Evolutionary conservation across 2,329 filamentous ascomycete genomes (phyloP).

Genomic region (Apiospora pterosperma): DNA sequence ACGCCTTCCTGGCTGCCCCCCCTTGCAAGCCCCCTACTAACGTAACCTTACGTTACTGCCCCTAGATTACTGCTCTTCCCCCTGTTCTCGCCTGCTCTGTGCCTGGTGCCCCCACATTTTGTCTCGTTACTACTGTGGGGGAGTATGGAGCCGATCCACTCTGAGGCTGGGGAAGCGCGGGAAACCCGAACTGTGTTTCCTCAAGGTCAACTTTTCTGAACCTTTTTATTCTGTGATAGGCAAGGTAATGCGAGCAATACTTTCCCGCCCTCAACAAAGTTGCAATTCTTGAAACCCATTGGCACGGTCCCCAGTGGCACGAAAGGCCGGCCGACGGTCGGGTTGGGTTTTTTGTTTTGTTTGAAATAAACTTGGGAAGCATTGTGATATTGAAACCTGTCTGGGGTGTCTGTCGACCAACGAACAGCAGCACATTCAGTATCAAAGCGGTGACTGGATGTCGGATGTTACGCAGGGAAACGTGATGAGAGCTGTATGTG

Average conservation of each 20-base stretch:
- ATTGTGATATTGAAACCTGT: conserved; percentile 1
- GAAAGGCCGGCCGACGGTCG: neutral
- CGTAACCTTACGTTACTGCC: neutral
- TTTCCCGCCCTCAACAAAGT: no score
- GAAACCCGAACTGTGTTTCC: neutral
- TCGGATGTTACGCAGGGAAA: neutral
- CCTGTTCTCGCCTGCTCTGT: neutral
- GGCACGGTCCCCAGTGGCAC: neutral
- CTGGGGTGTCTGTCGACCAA: neutral
- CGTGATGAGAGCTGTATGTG: neutral
- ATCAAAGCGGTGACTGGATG: neutral
- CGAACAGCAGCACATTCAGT: neutral
- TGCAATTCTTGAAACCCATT: neutral
- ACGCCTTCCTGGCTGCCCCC: neutral
- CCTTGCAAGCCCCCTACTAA: neutral
- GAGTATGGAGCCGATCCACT: neutral
- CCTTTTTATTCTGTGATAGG: neutral
- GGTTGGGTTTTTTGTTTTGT: no score
- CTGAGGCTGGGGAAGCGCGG: neutral
- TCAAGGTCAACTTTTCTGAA: neutral
- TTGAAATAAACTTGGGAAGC: neutral
- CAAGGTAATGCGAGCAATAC: neutral
- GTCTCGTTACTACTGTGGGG: conserved; percentile 1
- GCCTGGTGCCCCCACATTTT: neutral
- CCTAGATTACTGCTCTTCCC: neutral